Conservation (phyloP, 805 yeast genomes). For the Wilhelminamyces savonicus region DNA sequence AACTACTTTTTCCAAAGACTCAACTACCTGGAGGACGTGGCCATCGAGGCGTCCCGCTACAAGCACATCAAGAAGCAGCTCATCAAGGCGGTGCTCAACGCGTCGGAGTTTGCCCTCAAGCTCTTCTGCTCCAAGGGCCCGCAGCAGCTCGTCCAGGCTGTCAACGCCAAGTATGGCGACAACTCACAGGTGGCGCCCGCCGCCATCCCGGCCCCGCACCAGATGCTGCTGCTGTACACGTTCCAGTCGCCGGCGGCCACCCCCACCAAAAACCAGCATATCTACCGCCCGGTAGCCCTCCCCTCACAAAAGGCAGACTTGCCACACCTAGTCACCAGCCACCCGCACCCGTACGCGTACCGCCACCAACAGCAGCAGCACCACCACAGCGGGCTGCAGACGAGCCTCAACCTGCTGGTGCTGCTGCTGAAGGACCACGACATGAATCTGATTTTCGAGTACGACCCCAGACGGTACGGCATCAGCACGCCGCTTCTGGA, state of each 20-base stretch:
- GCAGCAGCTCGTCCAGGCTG: constrained; percentile 15
- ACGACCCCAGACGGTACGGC: constrained; percentile 16
- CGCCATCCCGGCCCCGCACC: constrained; percentile 9
- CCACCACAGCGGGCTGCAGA: constrained; percentile 18
- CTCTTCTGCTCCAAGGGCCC: constrained; percentile 25
- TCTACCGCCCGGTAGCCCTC: background rate
- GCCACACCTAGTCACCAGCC: too few species aligned
- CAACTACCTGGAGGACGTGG: constrained; percentile 5
- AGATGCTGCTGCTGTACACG: constrained; percentile 1
- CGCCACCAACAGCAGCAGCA: constrained; percentile 7
- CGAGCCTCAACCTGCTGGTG: constrained; percentile 19
- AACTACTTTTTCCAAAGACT: constrained; percentile 19
- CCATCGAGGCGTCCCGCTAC: constrained; percentile 1
- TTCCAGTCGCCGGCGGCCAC: too few species aligned
- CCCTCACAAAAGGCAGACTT: too few species aligned
- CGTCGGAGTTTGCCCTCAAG: constrained; percentile 21
- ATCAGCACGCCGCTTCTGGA: constrained; percentile 29
- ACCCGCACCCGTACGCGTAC: background rate
- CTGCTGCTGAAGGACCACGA: constrained; percentile 12
- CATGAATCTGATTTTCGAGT: constrained; percentile 13
- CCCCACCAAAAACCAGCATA: background rate
- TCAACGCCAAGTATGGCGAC: background rate
- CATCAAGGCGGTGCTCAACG: constrained; percentile 18
- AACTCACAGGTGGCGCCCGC: background rate
- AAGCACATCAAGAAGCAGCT: constrained; percentile 18